A percentile compares a stretch with the other conserved stretches of the same genome.
These are phyloP conservation scores for Phytophthora crassamura DNA, from an alignment of 352 stramenopile species.

Conservation along the genomic window DNA sequence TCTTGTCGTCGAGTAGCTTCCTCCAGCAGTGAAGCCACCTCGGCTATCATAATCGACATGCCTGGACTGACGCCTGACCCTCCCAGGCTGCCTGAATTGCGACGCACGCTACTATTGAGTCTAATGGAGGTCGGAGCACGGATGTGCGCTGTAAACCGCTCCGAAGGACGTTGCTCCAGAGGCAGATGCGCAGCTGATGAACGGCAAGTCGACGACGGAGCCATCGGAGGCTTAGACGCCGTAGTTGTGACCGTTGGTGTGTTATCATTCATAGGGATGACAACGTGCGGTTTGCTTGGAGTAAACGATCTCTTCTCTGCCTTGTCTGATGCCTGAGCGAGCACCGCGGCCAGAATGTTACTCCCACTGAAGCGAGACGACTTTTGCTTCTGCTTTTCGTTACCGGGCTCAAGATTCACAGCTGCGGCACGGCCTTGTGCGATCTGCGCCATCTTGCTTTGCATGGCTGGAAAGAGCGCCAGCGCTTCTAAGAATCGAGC, in stretches of 20 bases:
- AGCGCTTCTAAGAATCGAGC: conserved; percentile 66
- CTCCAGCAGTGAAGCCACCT: conserved; percentile 49
- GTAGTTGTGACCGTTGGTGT: neutral
- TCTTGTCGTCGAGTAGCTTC: conserved; percentile 58
- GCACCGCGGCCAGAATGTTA: conserved; percentile 20
- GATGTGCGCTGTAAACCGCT: conserved; percentile 29
- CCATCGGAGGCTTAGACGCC: neutral
- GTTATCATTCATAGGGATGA: conserved; percentile 1
- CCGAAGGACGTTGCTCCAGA: conserved; percentile 32
- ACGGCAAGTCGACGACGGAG: conserved; percentile 14
- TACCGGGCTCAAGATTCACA: conserved; percentile 11
- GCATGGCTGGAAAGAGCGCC: conserved; percentile 58
- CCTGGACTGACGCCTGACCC: conserved; percentile 31
- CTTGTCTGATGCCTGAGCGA: conserved; percentile 15
- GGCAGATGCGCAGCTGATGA: conserved; percentile 25
- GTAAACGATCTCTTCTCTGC: conserved; percentile 3
- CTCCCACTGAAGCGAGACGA: conserved; percentile 19
- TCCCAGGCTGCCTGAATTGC: conserved; percentile 23
- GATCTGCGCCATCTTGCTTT: conserved; percentile 66
- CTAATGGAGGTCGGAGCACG: conserved; percentile 44
- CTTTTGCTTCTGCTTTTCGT: conserved; percentile 31
- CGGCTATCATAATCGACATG: conserved; percentile 54
- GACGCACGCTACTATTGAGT: conserved; percentile 43
- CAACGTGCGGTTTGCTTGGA: neutral
- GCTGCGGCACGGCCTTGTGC: conserved; percentile 37